Evolutionary conservation across 108 stramenopile genomes (phyloP).

Genomic region (Mayamaea pseudoterrestris): DNA sequence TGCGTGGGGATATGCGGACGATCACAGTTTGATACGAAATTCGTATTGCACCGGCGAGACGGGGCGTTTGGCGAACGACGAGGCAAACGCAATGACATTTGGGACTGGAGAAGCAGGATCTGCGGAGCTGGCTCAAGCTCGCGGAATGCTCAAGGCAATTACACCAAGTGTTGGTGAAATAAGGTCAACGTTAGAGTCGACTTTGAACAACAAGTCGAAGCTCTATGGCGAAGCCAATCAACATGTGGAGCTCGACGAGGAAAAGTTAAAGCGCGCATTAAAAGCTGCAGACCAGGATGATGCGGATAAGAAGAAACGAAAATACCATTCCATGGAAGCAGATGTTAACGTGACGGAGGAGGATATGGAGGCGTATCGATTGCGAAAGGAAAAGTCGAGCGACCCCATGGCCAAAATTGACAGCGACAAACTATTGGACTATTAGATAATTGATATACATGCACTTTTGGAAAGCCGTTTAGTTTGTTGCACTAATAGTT

Average conservation of each 20-base stretch:
- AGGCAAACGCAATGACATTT: conserved; percentile 66
- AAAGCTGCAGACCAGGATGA: conserved; percentile 16
- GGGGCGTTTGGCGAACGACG: conserved; percentile 87
- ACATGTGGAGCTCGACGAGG: conserved; percentile 53
- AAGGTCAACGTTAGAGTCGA: conserved; percentile 12
- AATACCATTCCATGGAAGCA: conserved; percentile 73
- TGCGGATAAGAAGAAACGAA: conserved; percentile 45
- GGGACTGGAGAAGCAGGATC: conserved; percentile 70
- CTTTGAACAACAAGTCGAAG: conserved; percentile 45
- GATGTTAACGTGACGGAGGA: conserved; percentile 83
- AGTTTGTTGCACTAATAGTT: conserved; percentile 1
- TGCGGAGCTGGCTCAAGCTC: conserved; percentile 65
- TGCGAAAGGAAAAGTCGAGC: conserved; percentile 52
- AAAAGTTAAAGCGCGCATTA: conserved; percentile 70
- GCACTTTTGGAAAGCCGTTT: background rate
- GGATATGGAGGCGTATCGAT: conserved; percentile 94
- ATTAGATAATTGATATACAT: conserved; percentile 9
- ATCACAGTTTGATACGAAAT: conserved; percentile 80
- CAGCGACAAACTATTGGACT: conserved; percentile 62
- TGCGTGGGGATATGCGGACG: conserved; percentile 95
- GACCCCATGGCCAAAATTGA: conserved; percentile 85
- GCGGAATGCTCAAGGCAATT: conserved; percentile 72
- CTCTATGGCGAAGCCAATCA: conserved; percentile 82
- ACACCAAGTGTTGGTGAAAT: conserved; percentile 13
- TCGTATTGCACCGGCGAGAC: conserved; percentile 91